Base-by-base conservation (phyloP, 2,329 filamentous ascomycete genomes). In the Sporothrix phasma region DNA sequence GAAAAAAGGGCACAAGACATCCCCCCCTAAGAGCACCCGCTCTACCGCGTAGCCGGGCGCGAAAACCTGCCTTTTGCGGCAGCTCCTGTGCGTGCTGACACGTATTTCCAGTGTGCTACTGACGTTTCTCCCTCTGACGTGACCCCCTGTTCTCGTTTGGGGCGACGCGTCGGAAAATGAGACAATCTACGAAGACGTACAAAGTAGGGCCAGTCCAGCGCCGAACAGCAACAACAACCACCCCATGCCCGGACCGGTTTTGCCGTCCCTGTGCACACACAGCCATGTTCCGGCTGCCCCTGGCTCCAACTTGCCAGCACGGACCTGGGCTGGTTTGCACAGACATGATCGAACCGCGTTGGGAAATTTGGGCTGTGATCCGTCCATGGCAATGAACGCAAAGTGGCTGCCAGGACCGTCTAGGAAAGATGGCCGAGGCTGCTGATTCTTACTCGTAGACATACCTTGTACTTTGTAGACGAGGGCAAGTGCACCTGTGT, bases 11-110 rank as follows among this genome's bases (percentile, higher is more conserved):
- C 10, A 54, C 5, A 54, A 37, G 49, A 26, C 31, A 24, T 13
- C 6, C 51, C 46, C 31, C 37, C 37, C 19, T 13, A 29, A 37
- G 24, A n/a, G 43, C 43, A 37, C 37, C 61, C 61, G 49, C 49
- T 53, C 53, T 59, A 31, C 62, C 62, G 62, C 43, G 43, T 64
- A 59, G 53, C 62, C 62, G 43, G 24, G 47, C 61, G 47, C 62
- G 31, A 17, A 60, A 34, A 59, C 34, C 8, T 34, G 51, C 51
- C 37, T 13, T 46, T 63, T 63, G 41, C 37, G 60, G 58, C 17
- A 47, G 41, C 13, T 24, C 11, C 22, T 43, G 41, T 17, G 46
- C 22, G 46, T 22, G n/a, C 58, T n/a, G n/a, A n/a, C n/a, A n/a
- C n/a, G n/a, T n/a, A n/a, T n/a, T n/a, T n/a, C n/a, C n/a, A n/a